Conservation (phyloP, 1,284 basidiomycete genomes). For the Neonothopanus nambi region DNA sequence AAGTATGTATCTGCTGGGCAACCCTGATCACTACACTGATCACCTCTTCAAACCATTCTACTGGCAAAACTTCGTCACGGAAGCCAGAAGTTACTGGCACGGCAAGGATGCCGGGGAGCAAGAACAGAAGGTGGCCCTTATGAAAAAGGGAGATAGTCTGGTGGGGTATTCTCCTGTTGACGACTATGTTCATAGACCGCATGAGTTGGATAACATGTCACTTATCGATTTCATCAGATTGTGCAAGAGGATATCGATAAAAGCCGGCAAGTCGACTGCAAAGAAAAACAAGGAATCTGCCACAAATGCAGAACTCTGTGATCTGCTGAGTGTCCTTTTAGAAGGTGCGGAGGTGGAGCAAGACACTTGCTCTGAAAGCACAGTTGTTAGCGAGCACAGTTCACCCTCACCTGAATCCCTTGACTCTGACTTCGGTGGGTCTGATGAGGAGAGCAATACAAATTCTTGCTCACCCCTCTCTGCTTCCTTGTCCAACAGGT, state of each 20-base stretch:
- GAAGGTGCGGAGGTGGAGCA: too few relatives aligned
- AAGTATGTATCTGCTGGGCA: constrained; percentile 27
- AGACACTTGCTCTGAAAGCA: too few relatives aligned
- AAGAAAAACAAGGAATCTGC: neutral
- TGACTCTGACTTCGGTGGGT: too few relatives aligned
- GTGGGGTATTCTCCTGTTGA: constrained; percentile 11
- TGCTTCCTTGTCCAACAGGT: too few relatives aligned
- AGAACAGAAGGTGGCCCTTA: constrained; percentile 12
- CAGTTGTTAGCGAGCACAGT: too few relatives aligned
- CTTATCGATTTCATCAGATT: constrained; percentile 11
- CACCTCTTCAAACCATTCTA: constrained; percentile 28
- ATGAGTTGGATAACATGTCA: neutral
- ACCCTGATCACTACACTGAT: constrained; percentile 32
- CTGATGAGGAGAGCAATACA: too few relatives aligned
- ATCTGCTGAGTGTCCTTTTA: too few relatives aligned
- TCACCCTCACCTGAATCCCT: too few relatives aligned
- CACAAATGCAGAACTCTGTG: too few relatives aligned
- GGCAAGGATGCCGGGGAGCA: neutral
- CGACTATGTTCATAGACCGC: constrained; percentile 23
- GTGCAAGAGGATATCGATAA: neutral
- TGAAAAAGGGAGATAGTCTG: neutral
- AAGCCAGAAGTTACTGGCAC: constrained; percentile 17
- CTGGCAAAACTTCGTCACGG: constrained; percentile 28
- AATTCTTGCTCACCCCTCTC: too few relatives aligned
- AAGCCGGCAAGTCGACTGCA: neutral